Percentiles rank a stretch among this genome's conserved stretches.
phyloP scores from a whole-genome alignment of 352 stramenopile genomes.

The Albugo candida region DNA sequence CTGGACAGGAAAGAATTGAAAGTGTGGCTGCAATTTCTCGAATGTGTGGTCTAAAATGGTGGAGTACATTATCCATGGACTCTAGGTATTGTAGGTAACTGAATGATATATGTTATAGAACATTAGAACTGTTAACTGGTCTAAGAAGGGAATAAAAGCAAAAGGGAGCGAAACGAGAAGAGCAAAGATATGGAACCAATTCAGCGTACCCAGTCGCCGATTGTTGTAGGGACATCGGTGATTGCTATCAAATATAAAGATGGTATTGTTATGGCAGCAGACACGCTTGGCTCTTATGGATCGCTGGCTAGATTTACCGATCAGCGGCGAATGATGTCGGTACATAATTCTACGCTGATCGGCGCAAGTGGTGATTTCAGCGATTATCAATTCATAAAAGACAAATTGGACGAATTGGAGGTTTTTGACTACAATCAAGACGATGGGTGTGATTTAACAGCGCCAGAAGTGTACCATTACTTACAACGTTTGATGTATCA shows the following conservation, averaged over 20 bases:
- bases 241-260: slow-evolving; percentile 90
- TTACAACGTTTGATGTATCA: slow-evolving; percentile 96
- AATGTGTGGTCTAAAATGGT: too few relatives aligned
- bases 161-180: background rate
- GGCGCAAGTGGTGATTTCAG: slow-evolving; percentile 93
- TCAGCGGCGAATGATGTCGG: slow-evolving; percentile 63
- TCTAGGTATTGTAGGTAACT: too few relatives aligned
- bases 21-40: too few relatives aligned
- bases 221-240: slow-evolving; percentile 96
- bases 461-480: slow-evolving; percentile 93
- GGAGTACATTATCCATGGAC: too few relatives aligned
- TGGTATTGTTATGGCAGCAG: slow-evolving; percentile 94
- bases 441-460: slow-evolving; percentile 87
- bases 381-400: slow-evolving; percentile 93
- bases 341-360: slow-evolving; percentile 87
- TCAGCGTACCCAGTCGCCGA: slow-evolving; percentile 83
- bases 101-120: too few relatives aligned
- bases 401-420: slow-evolving; percentile 87
- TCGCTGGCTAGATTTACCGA: slow-evolving; percentile 95
- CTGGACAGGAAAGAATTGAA: too few relatives aligned
- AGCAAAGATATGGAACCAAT: slow-evolving; percentile 24
- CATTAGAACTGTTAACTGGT: too few relatives aligned
- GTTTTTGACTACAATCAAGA: slow-evolving; percentile 91
- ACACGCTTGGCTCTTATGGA: slow-evolving; percentile 96
- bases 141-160: background rate